These are phyloP conservation scores for Persicaria tinctoria DNA, from an alignment of 148 eudicot species.

Conservation along the genomic window DNA sequence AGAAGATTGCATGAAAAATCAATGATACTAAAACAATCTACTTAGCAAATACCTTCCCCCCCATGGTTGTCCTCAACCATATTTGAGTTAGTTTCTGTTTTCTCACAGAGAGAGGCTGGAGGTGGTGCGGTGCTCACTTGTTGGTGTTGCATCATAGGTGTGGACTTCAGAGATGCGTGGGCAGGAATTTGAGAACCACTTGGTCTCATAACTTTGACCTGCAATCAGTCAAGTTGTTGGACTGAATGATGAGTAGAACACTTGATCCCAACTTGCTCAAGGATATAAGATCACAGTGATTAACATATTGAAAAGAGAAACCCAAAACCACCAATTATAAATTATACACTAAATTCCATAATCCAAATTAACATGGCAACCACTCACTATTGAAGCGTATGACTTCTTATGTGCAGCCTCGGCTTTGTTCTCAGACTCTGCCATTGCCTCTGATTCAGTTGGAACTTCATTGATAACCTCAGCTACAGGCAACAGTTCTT, in stretches of 20 bases:
- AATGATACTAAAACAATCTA: background rate
- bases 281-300: background rate
- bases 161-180: slow-evolving; percentile 36
- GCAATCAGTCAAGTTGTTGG: slow-evolving; percentile 8
- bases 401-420: slow-evolving; percentile 68
- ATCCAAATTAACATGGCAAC: background rate
- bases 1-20: background rate
- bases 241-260: background rate
- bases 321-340: background rate
- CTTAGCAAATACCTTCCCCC: slow-evolving; percentile 41
- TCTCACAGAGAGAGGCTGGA: slow-evolving; percentile 22
- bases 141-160: slow-evolving; percentile 36
- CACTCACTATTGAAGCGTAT: slow-evolving; percentile 91
- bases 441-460: slow-evolving; percentile 29
- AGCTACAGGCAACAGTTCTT: slow-evolving; percentile 53
- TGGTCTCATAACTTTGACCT: slow-evolving; percentile 68
- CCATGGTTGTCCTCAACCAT: slow-evolving; percentile 44
- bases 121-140: slow-evolving; percentile 29
- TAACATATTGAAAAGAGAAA: background rate
- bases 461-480: slow-evolving; percentile 57
- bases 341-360: background rate
- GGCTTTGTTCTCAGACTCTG: slow-evolving; percentile 39
- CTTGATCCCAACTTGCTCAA: background rate
- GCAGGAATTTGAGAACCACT: slow-evolving; percentile 32
- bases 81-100: slow-evolving; percentile 27